Percentiles rank a stretch among this genome's conserved stretches.
phyloP scores from a whole-genome alignment of 2,329 filamentous ascomycete genomes.

The Thermomyces lanuginosus region DNA sequence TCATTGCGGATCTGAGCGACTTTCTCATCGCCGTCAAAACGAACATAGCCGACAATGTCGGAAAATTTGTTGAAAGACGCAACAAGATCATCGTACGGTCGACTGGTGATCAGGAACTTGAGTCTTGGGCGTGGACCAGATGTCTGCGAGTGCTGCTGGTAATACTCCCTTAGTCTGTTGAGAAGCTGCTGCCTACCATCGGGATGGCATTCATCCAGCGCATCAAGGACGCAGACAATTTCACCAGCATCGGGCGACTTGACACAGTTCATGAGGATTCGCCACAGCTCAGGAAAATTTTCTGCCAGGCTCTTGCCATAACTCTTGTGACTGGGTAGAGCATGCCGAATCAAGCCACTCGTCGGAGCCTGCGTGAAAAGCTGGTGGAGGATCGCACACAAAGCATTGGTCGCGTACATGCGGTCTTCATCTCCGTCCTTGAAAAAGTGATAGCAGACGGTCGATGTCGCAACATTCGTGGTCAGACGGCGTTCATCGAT shows the following conservation, averaged over 20 bases:
- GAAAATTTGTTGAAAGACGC: slow-evolving; percentile 7
- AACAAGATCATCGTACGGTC: slow-evolving; percentile 10
- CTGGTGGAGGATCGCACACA: slow-evolving; percentile 24
- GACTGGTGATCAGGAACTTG: slow-evolving; percentile 21
- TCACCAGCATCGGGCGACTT: slow-evolving; percentile 7
- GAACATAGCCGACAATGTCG: too few relatives aligned
- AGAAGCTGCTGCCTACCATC: slow-evolving; percentile 10
- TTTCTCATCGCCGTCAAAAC: slow-evolving; percentile 9
- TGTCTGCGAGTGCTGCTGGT: slow-evolving; percentile 2
- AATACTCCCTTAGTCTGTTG: slow-evolving; percentile 12
- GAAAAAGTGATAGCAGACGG: slow-evolving; percentile 31
- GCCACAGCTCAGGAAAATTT: slow-evolving; percentile 17
- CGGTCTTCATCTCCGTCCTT: slow-evolving; percentile 26
- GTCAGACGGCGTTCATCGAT: slow-evolving; percentile 15
- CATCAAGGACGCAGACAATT: slow-evolving; percentile 25
- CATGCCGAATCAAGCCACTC: not conserved
- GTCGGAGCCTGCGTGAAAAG: slow-evolving; percentile 14
- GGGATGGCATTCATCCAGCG: slow-evolving; percentile 25
- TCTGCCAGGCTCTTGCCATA: slow-evolving; percentile 3
- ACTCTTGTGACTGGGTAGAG: slow-evolving; percentile 2
- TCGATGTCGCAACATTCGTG: slow-evolving; percentile 5
- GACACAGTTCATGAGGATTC: slow-evolving; percentile 11
- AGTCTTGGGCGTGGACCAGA: slow-evolving; percentile 6
- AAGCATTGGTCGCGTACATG: slow-evolving; percentile 13
- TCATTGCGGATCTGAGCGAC: slow-evolving; percentile 9